These are phyloP conservation scores for Chrysanthemum makinoi DNA, from an alignment of 129 eudicot genomes.

Conservation along the genomic window DNA sequence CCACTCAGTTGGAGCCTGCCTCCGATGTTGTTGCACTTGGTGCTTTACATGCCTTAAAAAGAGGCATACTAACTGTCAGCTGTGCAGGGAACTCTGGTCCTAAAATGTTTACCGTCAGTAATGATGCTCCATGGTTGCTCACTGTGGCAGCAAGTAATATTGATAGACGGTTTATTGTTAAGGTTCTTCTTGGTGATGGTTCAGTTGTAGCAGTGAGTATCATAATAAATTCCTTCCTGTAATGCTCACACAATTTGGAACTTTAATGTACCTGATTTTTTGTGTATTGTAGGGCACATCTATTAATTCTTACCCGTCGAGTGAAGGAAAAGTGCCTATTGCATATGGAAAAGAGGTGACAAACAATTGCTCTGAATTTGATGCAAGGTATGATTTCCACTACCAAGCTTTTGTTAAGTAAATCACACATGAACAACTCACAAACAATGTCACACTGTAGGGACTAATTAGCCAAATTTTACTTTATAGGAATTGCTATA, in stretches of 20 bases:
- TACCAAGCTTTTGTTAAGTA: background rate
- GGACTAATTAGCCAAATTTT: background rate
- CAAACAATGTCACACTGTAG: background rate
- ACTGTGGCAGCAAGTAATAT: constrained; percentile 28
- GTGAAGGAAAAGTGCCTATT: constrained; percentile 34
- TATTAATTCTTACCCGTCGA: constrained; percentile 34
- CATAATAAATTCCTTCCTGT: too few species aligned
- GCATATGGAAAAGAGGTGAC: constrained; percentile 41
- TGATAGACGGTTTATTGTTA: constrained; percentile 15
- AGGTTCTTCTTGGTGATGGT: constrained; percentile 7
- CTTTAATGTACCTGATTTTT: background rate
- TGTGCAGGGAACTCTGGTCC: too few species aligned
- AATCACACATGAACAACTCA: background rate
- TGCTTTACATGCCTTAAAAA: too few species aligned
- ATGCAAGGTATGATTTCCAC: constrained; percentile 21
- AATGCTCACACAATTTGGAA: background rate
- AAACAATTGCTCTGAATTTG: background rate
- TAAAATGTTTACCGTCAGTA: background rate
- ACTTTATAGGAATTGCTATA: constrained; percentile 8
- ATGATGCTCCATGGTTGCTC: constrained; percentile 31
- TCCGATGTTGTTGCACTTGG: too few species aligned
- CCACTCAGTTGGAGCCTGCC: too few species aligned
- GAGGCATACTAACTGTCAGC: too few species aligned
- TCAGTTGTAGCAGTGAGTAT: constrained; percentile 1
- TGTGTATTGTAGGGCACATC: constrained; percentile 34